A percentile compares a stretch with the other conserved stretches of the same genome.
Evolutionary conservation across 768 basidiomycete genomes (phyloP).

Genomic region (Tylopilus plumbeoviolaceoides): DNA sequence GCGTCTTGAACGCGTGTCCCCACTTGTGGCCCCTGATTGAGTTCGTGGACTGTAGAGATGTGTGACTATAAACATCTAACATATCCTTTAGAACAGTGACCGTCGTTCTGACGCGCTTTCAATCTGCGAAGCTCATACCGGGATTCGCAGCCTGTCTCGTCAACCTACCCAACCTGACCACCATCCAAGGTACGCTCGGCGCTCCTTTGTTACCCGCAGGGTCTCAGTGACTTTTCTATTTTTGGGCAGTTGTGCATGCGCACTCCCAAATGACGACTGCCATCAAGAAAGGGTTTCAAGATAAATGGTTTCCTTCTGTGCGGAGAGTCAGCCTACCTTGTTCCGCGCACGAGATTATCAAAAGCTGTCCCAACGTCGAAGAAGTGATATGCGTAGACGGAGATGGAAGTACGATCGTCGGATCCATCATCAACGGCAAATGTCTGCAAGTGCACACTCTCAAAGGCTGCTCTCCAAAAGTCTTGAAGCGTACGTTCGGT

Average conservation of each 20-base stretch:
- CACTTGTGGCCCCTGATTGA: too few relatives aligned
- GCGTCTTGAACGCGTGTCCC: too few relatives aligned
- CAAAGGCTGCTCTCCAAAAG: constrained; percentile 1
- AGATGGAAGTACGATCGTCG: background rate
- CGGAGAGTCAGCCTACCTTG: constrained; percentile 4
- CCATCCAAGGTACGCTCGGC: constrained; percentile 3
- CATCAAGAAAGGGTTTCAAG: constrained; percentile 8
- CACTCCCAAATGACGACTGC: background rate
- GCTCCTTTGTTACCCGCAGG: background rate
- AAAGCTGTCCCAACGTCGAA: constrained; percentile 9
- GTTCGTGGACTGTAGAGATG: too few relatives aligned
- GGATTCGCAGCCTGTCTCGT: constrained; percentile 7
- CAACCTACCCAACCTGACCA: constrained; percentile 4
- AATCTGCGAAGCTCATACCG: background rate
- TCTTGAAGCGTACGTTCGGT: constrained; percentile 1
- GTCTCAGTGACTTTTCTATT: background rate
- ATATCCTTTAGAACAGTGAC: background rate
- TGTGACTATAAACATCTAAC: background rate
- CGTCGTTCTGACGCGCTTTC: background rate
- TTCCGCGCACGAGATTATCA: constrained; percentile 7
- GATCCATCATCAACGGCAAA: constrained; percentile 3
- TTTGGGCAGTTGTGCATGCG: constrained; percentile 2
- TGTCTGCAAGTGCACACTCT: background rate
- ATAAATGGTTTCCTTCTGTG: constrained; percentile 4
- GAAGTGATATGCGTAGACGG: constrained; percentile 5